A percentile compares a stretch with the other conserved stretches of the same genome.
These are phyloP conservation scores for Simmondsia chinensis DNA, from an alignment of 148 eudicot genomes.

Conservation along the genomic window DNA sequence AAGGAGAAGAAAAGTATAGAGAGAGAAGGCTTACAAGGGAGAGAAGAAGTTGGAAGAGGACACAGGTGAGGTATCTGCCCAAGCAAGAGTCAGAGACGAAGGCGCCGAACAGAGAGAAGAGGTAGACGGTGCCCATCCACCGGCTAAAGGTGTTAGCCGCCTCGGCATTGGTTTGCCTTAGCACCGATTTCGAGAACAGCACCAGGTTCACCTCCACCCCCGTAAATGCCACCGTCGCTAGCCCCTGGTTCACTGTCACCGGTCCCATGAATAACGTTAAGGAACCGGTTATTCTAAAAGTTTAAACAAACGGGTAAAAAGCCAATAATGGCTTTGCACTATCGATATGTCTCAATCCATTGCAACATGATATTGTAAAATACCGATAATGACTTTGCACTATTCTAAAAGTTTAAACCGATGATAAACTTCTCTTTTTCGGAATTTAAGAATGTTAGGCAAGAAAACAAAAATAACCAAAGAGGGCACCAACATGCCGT, in stretches of 20 bases:
- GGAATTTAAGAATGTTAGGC: no score
- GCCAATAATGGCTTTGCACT: no score
- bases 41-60: constrained; percentile 37
- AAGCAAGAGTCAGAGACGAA: constrained; percentile 46
- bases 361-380: no score
- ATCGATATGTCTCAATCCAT: no score
- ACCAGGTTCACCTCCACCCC: constrained; percentile 58
- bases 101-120: constrained; percentile 43
- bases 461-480: no score
- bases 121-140: constrained; percentile 55
- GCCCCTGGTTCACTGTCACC: constrained; percentile 34
- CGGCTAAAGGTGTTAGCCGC: constrained; percentile 46
- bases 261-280: not conserved
- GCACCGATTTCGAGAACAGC: constrained; percentile 36
- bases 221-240: constrained; percentile 39
- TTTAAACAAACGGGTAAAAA: not conserved
- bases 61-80: constrained; percentile 48
- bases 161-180: constrained; percentile 45
- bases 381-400: no score
- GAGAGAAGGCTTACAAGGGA: constrained; percentile 28
- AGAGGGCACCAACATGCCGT: no score
- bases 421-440: no score
- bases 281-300: not conserved
- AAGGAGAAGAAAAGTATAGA: not conserved
- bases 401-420: no score